Conservation (phyloP, 1,284 basidiomycete genomes). For the Ganoderma resinaceum region DNA sequence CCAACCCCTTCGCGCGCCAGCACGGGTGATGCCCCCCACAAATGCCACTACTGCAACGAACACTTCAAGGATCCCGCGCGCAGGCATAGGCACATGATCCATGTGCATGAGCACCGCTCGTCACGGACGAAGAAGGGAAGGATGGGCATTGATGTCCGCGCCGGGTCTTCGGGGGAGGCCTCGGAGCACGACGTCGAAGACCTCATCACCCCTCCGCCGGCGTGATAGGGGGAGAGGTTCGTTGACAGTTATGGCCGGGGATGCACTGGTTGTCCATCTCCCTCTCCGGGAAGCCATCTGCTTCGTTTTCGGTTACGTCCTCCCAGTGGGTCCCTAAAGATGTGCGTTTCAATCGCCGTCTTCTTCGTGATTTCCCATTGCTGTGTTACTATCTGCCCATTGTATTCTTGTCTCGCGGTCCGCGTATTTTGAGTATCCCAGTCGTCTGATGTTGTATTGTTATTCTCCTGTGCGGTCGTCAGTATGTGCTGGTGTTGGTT, state of each 20-base stretch:
- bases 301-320: conserved; percentile 2
- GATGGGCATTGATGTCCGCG: conserved; percentile 3
- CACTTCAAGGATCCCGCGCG: conserved; percentile 70
- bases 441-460: conserved; percentile 13
- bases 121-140: conserved; percentile 41
- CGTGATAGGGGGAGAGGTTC: background rate
- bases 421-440: background rate
- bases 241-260: background rate
- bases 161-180: conserved; percentile 11
- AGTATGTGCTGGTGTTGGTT: background rate
- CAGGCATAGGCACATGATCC: conserved; percentile 63
- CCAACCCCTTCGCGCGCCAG: conserved; percentile 39
- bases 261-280: background rate
- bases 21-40: conserved; percentile 61
- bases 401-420: conserved; percentile 3
- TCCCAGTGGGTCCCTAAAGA: background rate
- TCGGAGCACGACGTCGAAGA: conserved; percentile 19
- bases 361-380: background rate
- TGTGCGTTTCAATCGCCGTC: background rate
- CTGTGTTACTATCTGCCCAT: conserved; percentile 5
- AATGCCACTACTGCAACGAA: conserved; percentile 61
- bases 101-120: conserved; percentile 59
- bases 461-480: conserved; percentile 1
- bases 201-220: conserved; percentile 2
- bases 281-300: background rate